Base-by-base conservation (phyloP, 306 rosid genomes). In the Vicia faba region DNA sequence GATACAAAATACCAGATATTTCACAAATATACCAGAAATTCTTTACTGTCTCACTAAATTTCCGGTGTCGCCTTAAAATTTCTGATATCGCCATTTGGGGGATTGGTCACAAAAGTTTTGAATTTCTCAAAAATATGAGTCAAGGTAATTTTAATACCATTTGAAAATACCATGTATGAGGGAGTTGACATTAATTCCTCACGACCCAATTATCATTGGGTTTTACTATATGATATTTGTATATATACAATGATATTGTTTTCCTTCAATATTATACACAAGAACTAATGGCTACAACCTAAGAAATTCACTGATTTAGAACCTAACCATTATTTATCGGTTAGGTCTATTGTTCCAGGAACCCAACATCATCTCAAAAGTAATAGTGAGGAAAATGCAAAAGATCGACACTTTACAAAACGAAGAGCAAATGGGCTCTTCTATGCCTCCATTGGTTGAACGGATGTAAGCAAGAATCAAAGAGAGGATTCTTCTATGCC, bases 191-290 rank as follows among this genome's bases (percentile, higher is more conserved):
- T n/a, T n/a, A n/a, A n/a, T n/a, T n/a, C n/a, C n/a, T n/a, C n/a
- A n/a, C n/a, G n/a, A n/a, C n/a, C n/a, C n/a, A n/a, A 25, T 25
- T 25, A 25, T 44, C 29, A 12, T 35, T 26, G 64, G 44, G 61
- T 8, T 48, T 60, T 33, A 12, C 51, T 3, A 3, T 56, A 38
- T 80, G 76, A 69, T 63, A 48, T 48, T 56, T 69, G 4, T 59
- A 51, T 65, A 77, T 73, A 60, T 69, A 77, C 77, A 80, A 36
- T 0, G 51, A n/a, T 62, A 29, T 14, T 56, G 20, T 13, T 53
- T 60, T 53, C 39, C 61, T 11, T 54, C 68, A 20, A 57, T 67
- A 54, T 13, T 60, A 55, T 68, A 76, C 74, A 68, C 33, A 43
- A 18, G 25, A 16, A 38, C 18, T n/a, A 48, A 13, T 20, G 49